These are phyloP conservation scores for Dothideomycetes sp. DNA, from an alignment of 2,329 filamentous ascomycete species.

Conservation along the genomic window DNA sequence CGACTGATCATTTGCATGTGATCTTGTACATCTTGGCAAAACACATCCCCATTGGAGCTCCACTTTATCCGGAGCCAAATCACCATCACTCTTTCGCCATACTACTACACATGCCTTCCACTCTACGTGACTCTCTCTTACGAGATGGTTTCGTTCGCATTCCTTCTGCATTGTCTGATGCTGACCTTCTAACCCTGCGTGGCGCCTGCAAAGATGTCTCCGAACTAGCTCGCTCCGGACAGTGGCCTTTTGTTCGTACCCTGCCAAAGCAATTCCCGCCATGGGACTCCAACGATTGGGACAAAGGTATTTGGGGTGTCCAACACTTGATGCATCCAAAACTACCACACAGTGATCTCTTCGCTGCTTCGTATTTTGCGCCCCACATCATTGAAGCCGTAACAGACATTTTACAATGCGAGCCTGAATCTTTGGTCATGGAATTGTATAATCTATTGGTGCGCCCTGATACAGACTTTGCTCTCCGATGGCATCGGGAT, in stretches of 20 bases:
- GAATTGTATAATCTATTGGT: slow-evolving; percentile 84
- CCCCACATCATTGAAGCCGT: slow-evolving; percentile 53
- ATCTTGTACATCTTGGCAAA: too few relatives aligned
- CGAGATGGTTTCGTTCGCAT: slow-evolving; percentile 69
- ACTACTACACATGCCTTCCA: slow-evolving; percentile 1
- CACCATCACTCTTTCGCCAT: neutral
- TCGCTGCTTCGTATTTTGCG: slow-evolving; percentile 65
- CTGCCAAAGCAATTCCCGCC: slow-evolving; percentile 87
- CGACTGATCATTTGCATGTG: too few relatives aligned
- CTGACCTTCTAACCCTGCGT: slow-evolving; percentile 52
- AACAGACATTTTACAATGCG: slow-evolving; percentile 50
- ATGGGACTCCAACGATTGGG: slow-evolving; percentile 53
- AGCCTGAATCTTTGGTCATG: slow-evolving; percentile 60
- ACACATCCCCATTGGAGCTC: neutral
- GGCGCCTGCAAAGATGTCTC: slow-evolving; percentile 50
- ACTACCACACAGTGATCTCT: slow-evolving; percentile 51
- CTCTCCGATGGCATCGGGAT: slow-evolving; percentile 76
- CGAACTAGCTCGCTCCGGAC: slow-evolving; percentile 54
- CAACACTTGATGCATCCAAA: slow-evolving; percentile 74
- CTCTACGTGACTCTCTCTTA: slow-evolving; percentile 48
- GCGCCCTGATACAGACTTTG: slow-evolving; percentile 60
- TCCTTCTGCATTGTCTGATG: slow-evolving; percentile 50
- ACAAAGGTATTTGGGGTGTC: slow-evolving; percentile 74
- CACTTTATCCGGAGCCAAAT: too few relatives aligned
- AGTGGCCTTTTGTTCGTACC: slow-evolving; percentile 75